A percentile compares a stretch with the other conserved stretches of the same genome.
These are phyloP conservation scores for Fraxinus angustifolia DNA, from an alignment of 305 asterid species.

Conservation along the genomic window DNA sequence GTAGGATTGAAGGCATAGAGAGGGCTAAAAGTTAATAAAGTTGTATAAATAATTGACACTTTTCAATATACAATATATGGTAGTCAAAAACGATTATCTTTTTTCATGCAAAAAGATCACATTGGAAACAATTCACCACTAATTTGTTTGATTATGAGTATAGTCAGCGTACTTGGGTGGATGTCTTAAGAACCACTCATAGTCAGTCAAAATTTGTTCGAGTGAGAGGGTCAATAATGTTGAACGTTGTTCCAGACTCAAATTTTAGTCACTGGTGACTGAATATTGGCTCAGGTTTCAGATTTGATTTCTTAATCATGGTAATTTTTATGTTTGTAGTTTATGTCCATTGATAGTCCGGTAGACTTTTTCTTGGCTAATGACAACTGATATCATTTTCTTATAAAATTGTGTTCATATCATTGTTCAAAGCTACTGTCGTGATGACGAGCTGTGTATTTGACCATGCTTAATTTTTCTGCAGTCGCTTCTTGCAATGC, in stretches of 20 bases:
- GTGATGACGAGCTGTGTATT: neutral
- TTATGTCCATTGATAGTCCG: neutral
- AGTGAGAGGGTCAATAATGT: neutral
- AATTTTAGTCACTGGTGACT: neutral
- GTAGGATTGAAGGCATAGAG: neutral
- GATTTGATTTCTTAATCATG: neutral
- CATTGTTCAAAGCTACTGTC: neutral
- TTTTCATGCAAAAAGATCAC: neutral
- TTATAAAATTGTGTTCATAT: too few relatives aligned
- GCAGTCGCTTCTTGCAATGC: neutral
- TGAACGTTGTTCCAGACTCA: neutral
- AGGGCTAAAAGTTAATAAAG: neutral
- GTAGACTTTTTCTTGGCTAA: neutral
- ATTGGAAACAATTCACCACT: neutral
- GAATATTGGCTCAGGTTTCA: neutral
- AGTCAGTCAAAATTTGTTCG: neutral
- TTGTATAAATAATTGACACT: neutral
- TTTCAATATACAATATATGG: neutral
- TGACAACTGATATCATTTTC: neutral
- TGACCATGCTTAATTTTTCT: neutral
- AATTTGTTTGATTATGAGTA: neutral
- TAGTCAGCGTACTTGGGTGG: neutral
- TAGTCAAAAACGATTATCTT: neutral
- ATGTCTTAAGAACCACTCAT: neutral
- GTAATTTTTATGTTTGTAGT: neutral